phyloP scores from a whole-genome alignment of 2,329 filamentous ascomycete genomes.

The Diplodia seriata region DNA sequence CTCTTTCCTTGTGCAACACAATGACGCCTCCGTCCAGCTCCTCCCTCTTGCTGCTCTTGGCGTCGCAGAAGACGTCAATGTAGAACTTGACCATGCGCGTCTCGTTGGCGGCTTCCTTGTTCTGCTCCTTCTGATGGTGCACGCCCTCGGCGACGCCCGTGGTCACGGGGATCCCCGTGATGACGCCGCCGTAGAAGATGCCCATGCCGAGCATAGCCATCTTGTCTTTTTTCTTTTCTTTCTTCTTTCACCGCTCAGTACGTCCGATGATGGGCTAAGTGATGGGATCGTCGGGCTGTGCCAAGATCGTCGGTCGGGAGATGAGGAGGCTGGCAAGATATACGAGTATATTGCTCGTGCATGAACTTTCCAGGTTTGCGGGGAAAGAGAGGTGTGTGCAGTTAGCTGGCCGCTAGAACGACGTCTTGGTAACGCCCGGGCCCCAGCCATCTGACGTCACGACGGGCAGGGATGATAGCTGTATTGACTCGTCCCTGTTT shows the following conservation, averaged over 20 bases:
- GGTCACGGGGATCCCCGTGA: conserved; percentile 56
- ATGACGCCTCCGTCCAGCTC: conserved; percentile 54
- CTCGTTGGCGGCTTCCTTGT: conserved; percentile 57
- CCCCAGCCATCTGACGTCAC: conserved; percentile 8
- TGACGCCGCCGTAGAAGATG: conserved; percentile 48
- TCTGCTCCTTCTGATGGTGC: conserved; percentile 57
- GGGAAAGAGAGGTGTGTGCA: not conserved
- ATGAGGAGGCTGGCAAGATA: not conserved
- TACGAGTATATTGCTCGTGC: not conserved
- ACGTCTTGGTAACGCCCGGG: not conserved
- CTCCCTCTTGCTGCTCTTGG: conserved; percentile 44
- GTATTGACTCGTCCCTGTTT: not conserved
- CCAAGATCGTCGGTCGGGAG: too few relatives aligned
- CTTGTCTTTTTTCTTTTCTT: not conserved
- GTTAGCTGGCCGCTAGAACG: not conserved
- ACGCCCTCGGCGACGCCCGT: conserved; percentile 61
- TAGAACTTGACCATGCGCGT: conserved; percentile 61
- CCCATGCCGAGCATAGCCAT: conserved; percentile 44
- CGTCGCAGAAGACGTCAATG: conserved; percentile 54
- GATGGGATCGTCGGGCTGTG: too few relatives aligned
- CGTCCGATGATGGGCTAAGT: too few relatives aligned
- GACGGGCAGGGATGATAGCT: conserved; percentile 12
- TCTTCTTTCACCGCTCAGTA: not conserved
- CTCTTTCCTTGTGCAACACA: conserved; percentile 55
- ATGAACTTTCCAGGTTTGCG: not conserved